phyloP scores from a whole-genome alignment of 169 alveolate species.

The Besnoitia besnoiti region DNA sequence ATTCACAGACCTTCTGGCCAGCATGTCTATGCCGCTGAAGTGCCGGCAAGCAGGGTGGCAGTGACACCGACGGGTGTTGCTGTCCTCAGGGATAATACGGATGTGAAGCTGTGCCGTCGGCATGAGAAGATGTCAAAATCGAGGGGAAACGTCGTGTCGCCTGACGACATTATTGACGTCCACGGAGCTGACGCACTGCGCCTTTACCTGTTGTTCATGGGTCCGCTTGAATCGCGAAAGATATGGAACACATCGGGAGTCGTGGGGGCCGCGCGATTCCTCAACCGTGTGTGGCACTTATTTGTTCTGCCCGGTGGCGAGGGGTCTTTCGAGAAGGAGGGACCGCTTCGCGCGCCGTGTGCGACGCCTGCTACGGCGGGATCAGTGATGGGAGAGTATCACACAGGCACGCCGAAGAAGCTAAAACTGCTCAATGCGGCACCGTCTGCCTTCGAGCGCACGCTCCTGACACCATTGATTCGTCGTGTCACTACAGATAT shows the following conservation, averaged over 20 bases:
- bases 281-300: slow-evolving; percentile 50
- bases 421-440: background rate
- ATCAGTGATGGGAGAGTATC: background rate
- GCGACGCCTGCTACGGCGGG: background rate
- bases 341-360: background rate
- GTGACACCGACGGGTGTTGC: background rate
- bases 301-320: background rate
- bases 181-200: slow-evolving; percentile 89
- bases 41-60: background rate
- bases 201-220: slow-evolving; percentile 85
- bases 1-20: slow-evolving; percentile 14
- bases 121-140: slow-evolving; percentile 70
- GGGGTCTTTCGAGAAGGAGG: background rate
- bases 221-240: slow-evolving; percentile 84
- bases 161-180: slow-evolving; percentile 24
- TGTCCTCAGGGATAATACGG: background rate
- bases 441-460: background rate
- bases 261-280: slow-evolving; percentile 51
- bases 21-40: background rate
- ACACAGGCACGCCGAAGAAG: background rate
- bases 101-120: slow-evolving; percentile 33
- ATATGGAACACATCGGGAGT: slow-evolving; percentile 76
- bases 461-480: slow-evolving; percentile 13
- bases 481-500: slow-evolving; percentile 67
- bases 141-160: slow-evolving; percentile 61